Conservation (phyloP, 768 basidiomycete species). For the Lactifluus piperatus region DNA sequence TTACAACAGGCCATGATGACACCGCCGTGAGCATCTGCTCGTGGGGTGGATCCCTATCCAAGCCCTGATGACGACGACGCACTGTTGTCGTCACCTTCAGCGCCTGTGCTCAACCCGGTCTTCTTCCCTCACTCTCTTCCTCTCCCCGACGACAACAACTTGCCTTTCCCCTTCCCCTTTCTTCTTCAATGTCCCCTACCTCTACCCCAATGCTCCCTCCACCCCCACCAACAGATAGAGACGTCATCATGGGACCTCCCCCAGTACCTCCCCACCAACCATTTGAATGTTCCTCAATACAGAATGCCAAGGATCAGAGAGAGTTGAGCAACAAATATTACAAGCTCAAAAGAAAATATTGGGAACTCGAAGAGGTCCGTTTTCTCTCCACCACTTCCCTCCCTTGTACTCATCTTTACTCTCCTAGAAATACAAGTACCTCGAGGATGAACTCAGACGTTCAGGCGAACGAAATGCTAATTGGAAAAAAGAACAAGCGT, state of each 20-base stretch:
- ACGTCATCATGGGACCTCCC: slow-evolving; percentile 42
- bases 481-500: slow-evolving; percentile 56
- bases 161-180: slow-evolving; percentile 8
- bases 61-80: too few species aligned
- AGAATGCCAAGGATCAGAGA: slow-evolving; percentile 31
- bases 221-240: too few species aligned
- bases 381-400: background rate
- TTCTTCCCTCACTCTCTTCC: slow-evolving; percentile 21
- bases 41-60: too few species aligned
- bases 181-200: too few species aligned
- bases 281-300: slow-evolving; percentile 23
- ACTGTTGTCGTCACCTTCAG: too few species aligned
- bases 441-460: slow-evolving; percentile 43
- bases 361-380: slow-evolving; percentile 59
- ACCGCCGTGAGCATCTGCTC: too few species aligned
- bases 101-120: too few species aligned
- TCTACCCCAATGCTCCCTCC: too few species aligned
- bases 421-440: slow-evolving; percentile 58
- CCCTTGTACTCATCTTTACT: background rate
- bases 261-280: slow-evolving; percentile 32
- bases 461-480: slow-evolving; percentile 57
- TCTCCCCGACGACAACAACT: slow-evolving; percentile 18
- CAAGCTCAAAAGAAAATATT: slow-evolving; percentile 55
- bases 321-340: slow-evolving; percentile 55
- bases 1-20: too few species aligned